phyloP scores from a whole-genome alignment of 495 filamentous ascomycete genomes.

The Penicillium paradoxum region DNA sequence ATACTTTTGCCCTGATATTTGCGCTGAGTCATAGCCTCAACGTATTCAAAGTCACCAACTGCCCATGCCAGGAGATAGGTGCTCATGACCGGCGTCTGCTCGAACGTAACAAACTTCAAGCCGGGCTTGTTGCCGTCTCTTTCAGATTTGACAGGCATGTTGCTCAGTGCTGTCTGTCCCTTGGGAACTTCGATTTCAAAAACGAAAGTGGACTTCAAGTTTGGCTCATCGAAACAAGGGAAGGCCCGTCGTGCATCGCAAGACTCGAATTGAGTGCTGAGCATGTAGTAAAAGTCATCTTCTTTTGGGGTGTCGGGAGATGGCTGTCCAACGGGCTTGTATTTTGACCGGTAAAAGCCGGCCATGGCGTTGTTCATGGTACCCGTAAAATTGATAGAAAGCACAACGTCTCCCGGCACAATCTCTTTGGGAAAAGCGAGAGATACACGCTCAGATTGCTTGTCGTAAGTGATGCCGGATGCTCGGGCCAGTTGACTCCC shows the following conservation, averaged over 20 bases:
- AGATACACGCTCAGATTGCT: constrained; percentile 70
- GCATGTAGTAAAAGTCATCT: constrained; percentile 81
- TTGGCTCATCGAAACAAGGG: constrained; percentile 97
- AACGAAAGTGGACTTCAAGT: constrained; percentile 92
- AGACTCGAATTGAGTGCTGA: constrained; percentile 94
- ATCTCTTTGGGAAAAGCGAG: constrained; percentile 67
- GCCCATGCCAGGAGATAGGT: constrained; percentile 98
- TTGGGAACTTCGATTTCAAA: constrained; percentile 86
- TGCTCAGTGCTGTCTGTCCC: constrained; percentile 81
- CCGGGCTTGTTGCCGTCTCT: constrained; percentile 54
- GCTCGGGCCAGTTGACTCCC: constrained; percentile 48
- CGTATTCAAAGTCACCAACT: constrained; percentile 92
- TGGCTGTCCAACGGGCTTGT: constrained; percentile 69
- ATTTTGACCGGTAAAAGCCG: constrained; percentile 93
- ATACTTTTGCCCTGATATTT: constrained; percentile 84
- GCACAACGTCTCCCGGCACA: constrained; percentile 51
- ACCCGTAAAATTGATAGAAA: constrained; percentile 76
- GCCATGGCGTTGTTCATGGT: constrained; percentile 92
- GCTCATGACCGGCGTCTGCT: constrained; percentile 87
- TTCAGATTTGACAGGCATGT: constrained; percentile 79
- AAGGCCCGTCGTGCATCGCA: constrained; percentile 92
- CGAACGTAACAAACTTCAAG: constrained; percentile 76
- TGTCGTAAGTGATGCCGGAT: constrained; percentile 68
- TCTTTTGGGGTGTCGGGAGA: constrained; percentile 71
- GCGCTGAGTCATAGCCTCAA: constrained; percentile 81